Base-by-base conservation (phyloP, 2,329 filamentous ascomycete species). In the Pseudogymnoascus sp. region DNA sequence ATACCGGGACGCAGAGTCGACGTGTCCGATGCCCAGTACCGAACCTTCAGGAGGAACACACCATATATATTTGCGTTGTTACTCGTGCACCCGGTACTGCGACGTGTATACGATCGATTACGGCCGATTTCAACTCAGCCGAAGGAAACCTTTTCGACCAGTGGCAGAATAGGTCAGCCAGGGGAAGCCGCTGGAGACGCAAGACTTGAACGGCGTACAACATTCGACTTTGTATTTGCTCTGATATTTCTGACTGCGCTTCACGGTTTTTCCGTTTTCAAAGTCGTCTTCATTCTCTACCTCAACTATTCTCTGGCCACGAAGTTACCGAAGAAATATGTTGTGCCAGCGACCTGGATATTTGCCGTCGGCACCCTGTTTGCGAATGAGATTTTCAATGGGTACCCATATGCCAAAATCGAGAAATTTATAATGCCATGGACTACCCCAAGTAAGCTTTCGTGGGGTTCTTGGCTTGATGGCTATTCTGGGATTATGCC, bases 1-100 rank as follows among this genome's bases (percentile, higher is more conserved):
- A 89, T 99, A 62, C 89, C 88, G 6, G 93, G 93, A 26, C 88
- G 93, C 63, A 90, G 90, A 81, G 90, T 97, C 65, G 94, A 99
- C 76, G 86, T 92, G 65, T 94, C 92, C 39, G 94, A 99, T 75
- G 75, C 82, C 33, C 94, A 99, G 74, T 99, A 97, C 75, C 79
- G 81, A 63, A 86, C 84, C 37, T 97, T 99, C 71, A 87, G 95
- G 66, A 78, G 82, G 64, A 97, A 97, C 70, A 81, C 97, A 37
- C 92, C 91, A 1, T 90, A 89, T 72, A 85, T 97, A 74, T 79
- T 84, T 7, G 67, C 86, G 8, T 82, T 97, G 5, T 76, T 97
- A 11, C 67, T 89, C 26, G 74, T 92, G 44, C 94, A 99, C 72
- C 93, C 92, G 1, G 72, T 96, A 3, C 75, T 93, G 63, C 87